These are phyloP conservation scores for Fusarium compactum DNA, from an alignment of 2,329 filamentous ascomycete genomes.

Conservation along the genomic window DNA sequence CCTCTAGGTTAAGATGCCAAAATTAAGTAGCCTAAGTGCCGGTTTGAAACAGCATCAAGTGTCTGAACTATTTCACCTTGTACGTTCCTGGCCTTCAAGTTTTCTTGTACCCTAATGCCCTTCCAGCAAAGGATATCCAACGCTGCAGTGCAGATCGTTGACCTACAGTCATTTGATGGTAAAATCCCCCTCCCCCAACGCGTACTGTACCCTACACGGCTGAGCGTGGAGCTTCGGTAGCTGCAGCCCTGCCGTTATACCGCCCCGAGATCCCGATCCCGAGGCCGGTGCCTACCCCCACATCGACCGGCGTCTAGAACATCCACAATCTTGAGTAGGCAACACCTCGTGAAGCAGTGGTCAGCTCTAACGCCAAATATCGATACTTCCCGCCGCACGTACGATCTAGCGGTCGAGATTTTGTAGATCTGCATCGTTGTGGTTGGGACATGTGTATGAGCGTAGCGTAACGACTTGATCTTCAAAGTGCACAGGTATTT, in stretches of 20 bases:
- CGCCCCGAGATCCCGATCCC: slow-evolving; percentile 6
- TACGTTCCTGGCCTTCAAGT: not conserved
- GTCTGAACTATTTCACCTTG: not conserved
- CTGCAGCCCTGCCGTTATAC: slow-evolving; percentile 32
- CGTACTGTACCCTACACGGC: not conserved
- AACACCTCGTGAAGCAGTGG: not conserved
- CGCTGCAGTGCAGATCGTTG: slow-evolving; percentile 1
- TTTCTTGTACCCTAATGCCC: not conserved
- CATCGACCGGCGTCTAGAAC: slow-evolving; percentile 10
- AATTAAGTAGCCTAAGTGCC: not conserved
- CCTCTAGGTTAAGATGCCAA: not conserved
- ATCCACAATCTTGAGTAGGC: not conserved
- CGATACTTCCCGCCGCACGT: not conserved
- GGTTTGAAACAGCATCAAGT: not conserved
- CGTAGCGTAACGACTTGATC: not conserved
- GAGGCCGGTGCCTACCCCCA: slow-evolving; percentile 7
- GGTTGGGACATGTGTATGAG: not conserved
- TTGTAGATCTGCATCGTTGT: not conserved
- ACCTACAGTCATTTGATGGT: not conserved
- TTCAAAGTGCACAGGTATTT: not conserved
- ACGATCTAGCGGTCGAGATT: not conserved
- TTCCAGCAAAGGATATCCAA: not conserved
- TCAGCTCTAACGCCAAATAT: not conserved
- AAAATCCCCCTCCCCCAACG: not conserved
- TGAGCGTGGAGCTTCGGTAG: slow-evolving; percentile 8